Evolutionary conservation across 2,329 filamentous ascomycete genomes (phyloP).

Genomic region (Trichoderma endophyticum): DNA sequence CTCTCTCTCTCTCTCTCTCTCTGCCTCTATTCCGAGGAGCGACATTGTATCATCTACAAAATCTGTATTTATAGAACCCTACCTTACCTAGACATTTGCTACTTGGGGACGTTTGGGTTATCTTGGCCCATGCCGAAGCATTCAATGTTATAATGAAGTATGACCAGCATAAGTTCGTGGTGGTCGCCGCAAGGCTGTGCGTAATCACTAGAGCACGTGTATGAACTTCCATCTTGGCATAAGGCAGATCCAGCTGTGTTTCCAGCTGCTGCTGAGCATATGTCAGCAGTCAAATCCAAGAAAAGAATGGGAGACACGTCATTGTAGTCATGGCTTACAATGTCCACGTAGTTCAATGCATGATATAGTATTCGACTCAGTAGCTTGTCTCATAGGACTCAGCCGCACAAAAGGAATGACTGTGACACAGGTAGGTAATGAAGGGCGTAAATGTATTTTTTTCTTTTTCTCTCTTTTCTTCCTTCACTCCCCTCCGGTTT

Average conservation of each 20-base stretch:
- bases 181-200: not conserved
- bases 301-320: not conserved
- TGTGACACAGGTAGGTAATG: not conserved
- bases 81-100: not conserved
- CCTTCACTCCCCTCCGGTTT: not conserved
- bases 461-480: not conserved
- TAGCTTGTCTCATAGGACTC: not conserved
- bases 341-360: not conserved
- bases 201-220: not conserved
- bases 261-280: not conserved
- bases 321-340: not conserved
- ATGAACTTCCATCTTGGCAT: not conserved
- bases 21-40: not conserved
- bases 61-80: conserved; percentile 19
- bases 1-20: not conserved
- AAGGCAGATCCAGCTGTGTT: not conserved
- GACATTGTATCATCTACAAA: conserved; percentile 14
- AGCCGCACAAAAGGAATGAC: not conserved
- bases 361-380: not conserved
- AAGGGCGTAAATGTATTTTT: not conserved
- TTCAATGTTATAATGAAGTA: conserved; percentile 10
- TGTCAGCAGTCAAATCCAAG: not conserved
- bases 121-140: not conserved
- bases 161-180: not conserved
- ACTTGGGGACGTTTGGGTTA: not conserved